Evolutionary conservation across 169 alveolate genomes (phyloP), one percentile per base, ranked within the genome.

Genomic region (Eimeria falciformis): DNA sequence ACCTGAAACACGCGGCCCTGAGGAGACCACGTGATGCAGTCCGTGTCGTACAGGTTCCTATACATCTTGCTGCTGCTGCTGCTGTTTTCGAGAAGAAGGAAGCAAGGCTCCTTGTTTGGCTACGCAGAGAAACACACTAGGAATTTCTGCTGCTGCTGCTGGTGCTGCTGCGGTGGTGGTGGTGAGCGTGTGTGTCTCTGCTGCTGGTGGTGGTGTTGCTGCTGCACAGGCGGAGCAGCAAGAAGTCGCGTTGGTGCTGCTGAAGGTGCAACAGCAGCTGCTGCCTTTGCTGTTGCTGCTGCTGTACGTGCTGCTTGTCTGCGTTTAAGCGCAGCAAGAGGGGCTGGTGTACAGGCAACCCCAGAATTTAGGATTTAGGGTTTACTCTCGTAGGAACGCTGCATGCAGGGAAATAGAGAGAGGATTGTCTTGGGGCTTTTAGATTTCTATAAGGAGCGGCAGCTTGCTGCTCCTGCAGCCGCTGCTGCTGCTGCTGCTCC

Each of bases 1-100:
- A 93, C 92, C 55, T 93, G 95, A 55, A 79, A 82, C 17, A 93
- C 91, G 43, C 93, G 93, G 29, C 95, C 95, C 65, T 93, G 95
- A 23, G 95, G 95, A 33, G 89, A 58, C 95, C 95, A 93, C 25
- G 93, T 93, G 65, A 71, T 83, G 79, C 93, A 87, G 82, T 93
- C 95, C 46, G 91, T 90, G 89, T 93, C 95, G 82, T 93, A 93
- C 37, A 77, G 71, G 25, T 84, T 88, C 43, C 93, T 86, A 33
- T 93, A 88, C 95, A 93, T 93, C 78, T 45, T 66, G 84, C 68
- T 82, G 90, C 79, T 82, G 71, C 55, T 50, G 73, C 87, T 47
- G 71, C 43, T 79, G 88, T 53, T 79, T 69, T 1, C 46, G 43
- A 6, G n/a, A 14, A 50, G 62, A 50, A 14, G 62, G n/a, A 50